Evolutionary conservation across 371 early-diverging fungal species (phyloP), one percentile per base, ranked within the genome.

Genomic region (Gilbertella persicaria): DNA sequence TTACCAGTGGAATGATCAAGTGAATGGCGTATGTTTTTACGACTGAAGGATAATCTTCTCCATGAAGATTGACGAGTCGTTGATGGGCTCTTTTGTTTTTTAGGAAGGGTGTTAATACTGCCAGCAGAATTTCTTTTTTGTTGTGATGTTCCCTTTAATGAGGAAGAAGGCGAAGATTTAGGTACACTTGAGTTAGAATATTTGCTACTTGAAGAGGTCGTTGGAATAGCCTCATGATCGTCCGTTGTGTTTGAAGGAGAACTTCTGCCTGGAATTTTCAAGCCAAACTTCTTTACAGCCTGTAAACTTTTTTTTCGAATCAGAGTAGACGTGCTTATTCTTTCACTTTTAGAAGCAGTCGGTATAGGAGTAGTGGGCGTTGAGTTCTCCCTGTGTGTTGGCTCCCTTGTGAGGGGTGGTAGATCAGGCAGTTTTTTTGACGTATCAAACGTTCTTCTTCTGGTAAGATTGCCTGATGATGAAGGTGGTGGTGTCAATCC

Each of bases 261-360:
- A 9, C 10, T 33, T 33, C 33, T 33, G 13, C 33, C 33, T 12
- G 33, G 33, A 13, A 33, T 33, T 16, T 53, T 60, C 2, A 53
- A 17, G 2, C 55, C 55, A 9, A 60, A 14, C 17, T 45, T 60
- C 23, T 45, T 50, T 0, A 40, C 54, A 0, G 50, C 28, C 20
- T 60, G 61, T 9, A 60, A 24, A 26, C 61, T 60, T 41, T 60
- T 60, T 23, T 60, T 49, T 40, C 61, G 38, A 9, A 60, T 38
- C 2, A 60, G 19, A 1, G 64, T 86, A 58, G 83, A 82, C 58
- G 72, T 63, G 43, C 82, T 84, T 64, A 78, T 93, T 79, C 73
- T 73, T 66, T 73, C 76, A 56, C 85, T 95, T 68, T 86, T 96
- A 55, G 67, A 82, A 36, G 75, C 91, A 61, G 95, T 90, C 62